phyloP scores from a whole-genome alignment of 2,329 filamentous ascomycete genomes.

The Hypoxylon sp. region DNA sequence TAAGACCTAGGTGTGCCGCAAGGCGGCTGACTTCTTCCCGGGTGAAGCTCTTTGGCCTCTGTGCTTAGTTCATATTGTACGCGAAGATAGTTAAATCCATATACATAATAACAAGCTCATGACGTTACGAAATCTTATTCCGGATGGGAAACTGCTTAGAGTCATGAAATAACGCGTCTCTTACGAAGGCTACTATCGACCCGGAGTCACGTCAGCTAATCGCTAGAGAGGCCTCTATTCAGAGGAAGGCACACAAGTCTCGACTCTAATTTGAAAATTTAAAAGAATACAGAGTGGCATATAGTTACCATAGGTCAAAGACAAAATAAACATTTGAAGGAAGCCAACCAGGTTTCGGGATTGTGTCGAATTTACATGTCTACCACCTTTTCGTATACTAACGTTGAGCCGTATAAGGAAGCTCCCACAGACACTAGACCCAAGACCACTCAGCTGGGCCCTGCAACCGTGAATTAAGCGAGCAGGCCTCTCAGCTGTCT shows the following conservation, averaged over 20 bases:
- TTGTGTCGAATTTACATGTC: neutral
- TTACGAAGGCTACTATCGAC: neutral
- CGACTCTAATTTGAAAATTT: neutral
- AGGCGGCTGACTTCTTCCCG: neutral
- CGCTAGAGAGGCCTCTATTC: neutral
- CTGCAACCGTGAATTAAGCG: neutral
- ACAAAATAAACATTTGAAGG: neutral
- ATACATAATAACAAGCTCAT: neutral
- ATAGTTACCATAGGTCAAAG: neutral
- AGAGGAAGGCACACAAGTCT: neutral
- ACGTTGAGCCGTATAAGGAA: neutral
- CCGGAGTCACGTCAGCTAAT: neutral
- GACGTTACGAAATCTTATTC: neutral
- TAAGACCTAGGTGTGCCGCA: neutral
- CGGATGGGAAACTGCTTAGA: neutral
- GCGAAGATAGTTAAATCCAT: neutral
- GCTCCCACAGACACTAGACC: neutral
- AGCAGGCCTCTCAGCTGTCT: neutral
- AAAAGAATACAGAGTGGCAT: neutral
- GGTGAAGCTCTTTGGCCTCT: neutral
- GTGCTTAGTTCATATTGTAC: neutral
- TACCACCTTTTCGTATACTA: neutral
- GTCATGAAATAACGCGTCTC: no score
- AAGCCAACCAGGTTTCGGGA: conserved; percentile 11
- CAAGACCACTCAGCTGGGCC: neutral